Percentiles rank a stretch among this genome's conserved stretches.
Evolutionary conservation across 2,329 filamentous ascomycete species (phyloP).

Genomic region (Fusarium nygamai): DNA sequence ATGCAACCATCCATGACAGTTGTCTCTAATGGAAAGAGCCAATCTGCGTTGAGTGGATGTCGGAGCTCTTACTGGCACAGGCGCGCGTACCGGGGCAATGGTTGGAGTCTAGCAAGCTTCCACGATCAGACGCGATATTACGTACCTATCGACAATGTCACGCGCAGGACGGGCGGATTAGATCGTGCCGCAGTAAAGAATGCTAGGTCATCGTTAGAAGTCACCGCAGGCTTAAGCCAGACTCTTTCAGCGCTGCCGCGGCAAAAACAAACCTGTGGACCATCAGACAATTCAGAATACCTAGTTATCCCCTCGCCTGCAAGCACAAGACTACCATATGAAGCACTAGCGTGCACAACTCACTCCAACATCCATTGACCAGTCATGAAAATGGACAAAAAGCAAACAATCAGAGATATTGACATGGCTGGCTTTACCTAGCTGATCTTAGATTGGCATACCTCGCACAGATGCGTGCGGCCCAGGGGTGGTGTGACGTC

Average conservation of each 20-base stretch:
- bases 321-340: background rate
- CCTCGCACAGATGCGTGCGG: conserved; percentile 16
- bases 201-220: background rate
- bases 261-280: conserved; percentile 10
- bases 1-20: conserved; percentile 40
- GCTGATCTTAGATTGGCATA: conserved; percentile 16
- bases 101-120: conserved; percentile 38
- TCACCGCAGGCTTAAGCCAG: background rate
- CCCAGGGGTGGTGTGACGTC: conserved; percentile 37
- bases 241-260: conserved; percentile 37
- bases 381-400: background rate
- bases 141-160: conserved; percentile 37
- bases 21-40: conserved; percentile 34
- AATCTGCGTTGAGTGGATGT: conserved; percentile 36
- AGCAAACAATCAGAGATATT: conserved; percentile 21
- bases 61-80: conserved; percentile 38
- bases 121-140: conserved; percentile 37
- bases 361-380: background rate
- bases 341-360: background rate
- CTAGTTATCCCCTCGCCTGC: background rate
- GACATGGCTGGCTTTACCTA: conserved; percentile 2
- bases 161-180: conserved; percentile 26
- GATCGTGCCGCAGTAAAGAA: conserved; percentile 24
- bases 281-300: background rate
- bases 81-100: conserved; percentile 40